These are phyloP conservation scores for Tetradesmus lagerheimii DNA, from an alignment of 139 green algal genomes.

Conservation along the genomic window DNA sequence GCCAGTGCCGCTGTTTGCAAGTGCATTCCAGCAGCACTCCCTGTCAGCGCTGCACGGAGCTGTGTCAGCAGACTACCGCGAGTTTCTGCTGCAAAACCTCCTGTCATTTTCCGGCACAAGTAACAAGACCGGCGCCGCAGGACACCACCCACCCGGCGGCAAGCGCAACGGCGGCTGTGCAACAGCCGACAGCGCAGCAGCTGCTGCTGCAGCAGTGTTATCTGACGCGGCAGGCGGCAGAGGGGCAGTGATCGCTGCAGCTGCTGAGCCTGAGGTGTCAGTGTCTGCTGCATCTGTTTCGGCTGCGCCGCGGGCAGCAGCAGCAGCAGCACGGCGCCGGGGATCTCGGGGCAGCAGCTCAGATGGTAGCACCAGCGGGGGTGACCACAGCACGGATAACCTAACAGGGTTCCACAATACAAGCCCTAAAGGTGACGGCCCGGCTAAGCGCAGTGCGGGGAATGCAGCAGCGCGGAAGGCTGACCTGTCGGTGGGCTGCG, in stretches of 20 bases:
- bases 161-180: not conserved
- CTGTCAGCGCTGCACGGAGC: not conserved
- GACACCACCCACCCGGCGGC: not conserved
- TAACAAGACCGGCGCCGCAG: not conserved
- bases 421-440: not conserved
- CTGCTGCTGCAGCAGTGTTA: not conserved
- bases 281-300: not conserved
- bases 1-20: not conserved
- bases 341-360: not conserved
- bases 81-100: not conserved
- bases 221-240: not conserved
- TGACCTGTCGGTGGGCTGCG: not conserved
- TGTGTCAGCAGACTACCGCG: not conserved
- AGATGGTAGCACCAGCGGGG: not conserved
- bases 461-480: not conserved
- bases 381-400: not conserved
- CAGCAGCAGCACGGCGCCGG: not conserved
- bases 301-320: not conserved
- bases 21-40: not conserved
- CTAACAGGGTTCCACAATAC: not conserved
- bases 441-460: not conserved
- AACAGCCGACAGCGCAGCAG: not conserved
- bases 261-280: not conserved
- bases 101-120: not conserved
- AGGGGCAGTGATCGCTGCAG: not conserved